Evolutionary conservation across 805 yeast species (phyloP).

Genomic region (Metschnikowia lachancei): DNA sequence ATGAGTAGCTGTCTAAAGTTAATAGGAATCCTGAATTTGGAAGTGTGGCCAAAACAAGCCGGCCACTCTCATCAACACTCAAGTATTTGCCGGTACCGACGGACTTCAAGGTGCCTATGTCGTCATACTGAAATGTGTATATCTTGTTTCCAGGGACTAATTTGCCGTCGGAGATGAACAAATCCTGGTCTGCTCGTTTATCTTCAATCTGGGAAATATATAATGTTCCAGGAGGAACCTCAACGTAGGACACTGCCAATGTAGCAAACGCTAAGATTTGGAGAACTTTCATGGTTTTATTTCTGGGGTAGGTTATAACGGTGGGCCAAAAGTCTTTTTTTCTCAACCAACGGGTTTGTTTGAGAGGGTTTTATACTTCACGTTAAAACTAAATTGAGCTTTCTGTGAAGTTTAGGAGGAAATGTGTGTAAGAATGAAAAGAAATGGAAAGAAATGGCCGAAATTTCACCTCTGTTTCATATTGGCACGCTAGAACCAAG

Average conservation of each 20-base stretch:
- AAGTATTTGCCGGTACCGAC: neutral
- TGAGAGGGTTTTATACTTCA: no score
- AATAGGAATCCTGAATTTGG: conserved; percentile 5
- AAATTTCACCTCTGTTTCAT: no score
- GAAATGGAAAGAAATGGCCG: no score
- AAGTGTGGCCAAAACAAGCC: neutral
- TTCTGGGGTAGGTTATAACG: neutral
- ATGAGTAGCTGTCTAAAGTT: neutral
- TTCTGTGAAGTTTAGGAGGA: no score
- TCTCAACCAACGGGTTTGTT: no score
- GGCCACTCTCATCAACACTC: conserved; percentile 2
- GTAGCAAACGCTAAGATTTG: neutral
- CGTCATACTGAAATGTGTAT: neutral
- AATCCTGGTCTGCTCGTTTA: conserved; percentile 4
- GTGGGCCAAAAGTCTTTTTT: no score
- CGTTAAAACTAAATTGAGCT: no score
- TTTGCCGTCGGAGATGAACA: neutral
- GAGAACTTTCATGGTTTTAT: neutral
- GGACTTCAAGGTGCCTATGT: neutral
- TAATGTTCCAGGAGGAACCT: conserved; percentile 1
- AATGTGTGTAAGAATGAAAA: no score
- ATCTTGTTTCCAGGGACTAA: conserved; percentile 3
- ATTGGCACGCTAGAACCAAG: no score
- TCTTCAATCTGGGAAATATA: conserved; percentile 3
- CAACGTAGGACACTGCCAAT: neutral